Base-by-base conservation (phyloP, 768 basidiomycete genomes). In the Coprinopsis marcescibilis region DNA sequence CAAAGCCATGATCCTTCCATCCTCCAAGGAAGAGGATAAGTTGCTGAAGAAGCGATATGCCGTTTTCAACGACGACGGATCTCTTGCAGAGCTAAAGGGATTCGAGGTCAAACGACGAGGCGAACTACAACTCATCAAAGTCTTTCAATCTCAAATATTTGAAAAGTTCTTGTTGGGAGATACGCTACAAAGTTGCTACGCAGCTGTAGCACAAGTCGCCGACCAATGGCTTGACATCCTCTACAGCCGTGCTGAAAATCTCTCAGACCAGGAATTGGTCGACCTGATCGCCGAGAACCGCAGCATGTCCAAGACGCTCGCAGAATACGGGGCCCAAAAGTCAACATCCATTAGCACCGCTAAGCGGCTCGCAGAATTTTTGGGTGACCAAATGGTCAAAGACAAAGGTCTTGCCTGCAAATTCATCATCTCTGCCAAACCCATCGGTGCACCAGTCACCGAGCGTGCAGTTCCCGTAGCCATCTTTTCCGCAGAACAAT, bases 1-100 rank as follows among this genome's bases (percentile, higher is more conserved):
- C 71, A 90, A 83, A 54, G 96, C 96, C 4, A 98, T 99, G 96
- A 97, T 98, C 57, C 76, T 99, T 11, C 96, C 96, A 1, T 95
- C 93, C 1, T 98, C 96, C 1, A 99, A 99, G 62, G 96, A 99
- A 65, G 96, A 99, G 64, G 96, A 98, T 63, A 99, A 98, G 61
- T 63, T 99, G 46, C 69, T 99, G 57, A 99, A 99, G 72, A 99
- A 99, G 65, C 87, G 96, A 41, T 99, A 98, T 57, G 96, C 96
- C 4, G 96, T 99, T 7, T 98, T 98, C 71, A 95, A 98, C 57
- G 91, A 94, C 52, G 95, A 99, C 57, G 94, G 95, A 1, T 86
- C 86, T 13, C 76, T 99, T n/a, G 96, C 96, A 6, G 96, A 99
- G 64, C 70, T 99, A 63, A 98, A 99, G 62, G 96, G 96, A 0